Base-by-base conservation (phyloP, 2,329 filamentous ascomycete species). In the Cytospora paraplurivora region DNA sequence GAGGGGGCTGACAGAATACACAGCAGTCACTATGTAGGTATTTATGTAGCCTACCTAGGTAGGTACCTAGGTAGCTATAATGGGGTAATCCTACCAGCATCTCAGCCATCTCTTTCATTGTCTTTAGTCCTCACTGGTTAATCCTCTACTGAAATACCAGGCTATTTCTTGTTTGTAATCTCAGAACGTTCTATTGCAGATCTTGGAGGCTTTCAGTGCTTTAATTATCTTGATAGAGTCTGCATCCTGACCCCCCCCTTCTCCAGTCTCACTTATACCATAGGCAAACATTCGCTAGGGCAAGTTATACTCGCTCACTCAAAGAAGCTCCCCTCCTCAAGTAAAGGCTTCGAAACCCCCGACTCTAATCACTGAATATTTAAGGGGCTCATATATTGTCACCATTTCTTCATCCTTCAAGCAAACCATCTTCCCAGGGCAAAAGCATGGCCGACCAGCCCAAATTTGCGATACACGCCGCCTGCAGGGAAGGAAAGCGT, bases 391-490 rank as follows among this genome's bases (percentile, higher is more conserved):
- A 19, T 19, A 17, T 3, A 44, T 19, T n/a, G n/a, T n/a, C 7
- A 47, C 21, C 13, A n/a, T 11, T 21, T 4, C 1, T 47, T 19
- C 7, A n/a, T n/a, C 10, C 17, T 37, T 2, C 17, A 44, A 47
- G 17, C 44, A 10, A 10, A 5, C 12, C 10, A 7, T 5, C 21
- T 8, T n/a, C n/a, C 21, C n/a, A 12, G 15, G 21, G 4, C 44
- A 44, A 7, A 44, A 67, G 52, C 13, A 73, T 74, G 70, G 70
- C 68, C 7, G 74, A 80, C 21, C 69, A 76, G 52, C 80, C 87
- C 58, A 92, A 89, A 71, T 97, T 88, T 70, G 90, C 92, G 34
- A 88, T 97, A 51, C 94, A 98, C 73, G 91, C 91, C 68, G 94
- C 94, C 50, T 89, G 90, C 66, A 85, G 93, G 62, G 92, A 96